phyloP scores from a whole-genome alignment of 176 grass and related monocot species.

The bread wheat (Triticum aestivum) region IWGSC_CS_RefSeq_v2.1 NC_057805.1:122512197-122512696 shows the following conservation, averaged over 20 bases:
- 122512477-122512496: not conserved
- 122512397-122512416: no score
- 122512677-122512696: not conserved
- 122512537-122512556: not conserved
- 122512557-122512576: not conserved
- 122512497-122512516: not conserved
- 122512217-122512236: not conserved
- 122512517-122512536: not conserved
- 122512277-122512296: not conserved
- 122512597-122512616: not conserved
- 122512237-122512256: not conserved
- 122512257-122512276: not conserved
- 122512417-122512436: not conserved
- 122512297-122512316: not conserved
- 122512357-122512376: no score
- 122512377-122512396: no score
- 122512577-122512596: not conserved
- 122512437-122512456: not conserved
- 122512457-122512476: not conserved
- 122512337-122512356: no score
- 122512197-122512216: not conserved
- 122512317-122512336: no score
- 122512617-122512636: not conserved
- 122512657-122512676: not conserved
- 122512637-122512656: not conserved